Base-by-base conservation (phyloP, 257 asterid species). In the Solanum sejunctum region DNA sequence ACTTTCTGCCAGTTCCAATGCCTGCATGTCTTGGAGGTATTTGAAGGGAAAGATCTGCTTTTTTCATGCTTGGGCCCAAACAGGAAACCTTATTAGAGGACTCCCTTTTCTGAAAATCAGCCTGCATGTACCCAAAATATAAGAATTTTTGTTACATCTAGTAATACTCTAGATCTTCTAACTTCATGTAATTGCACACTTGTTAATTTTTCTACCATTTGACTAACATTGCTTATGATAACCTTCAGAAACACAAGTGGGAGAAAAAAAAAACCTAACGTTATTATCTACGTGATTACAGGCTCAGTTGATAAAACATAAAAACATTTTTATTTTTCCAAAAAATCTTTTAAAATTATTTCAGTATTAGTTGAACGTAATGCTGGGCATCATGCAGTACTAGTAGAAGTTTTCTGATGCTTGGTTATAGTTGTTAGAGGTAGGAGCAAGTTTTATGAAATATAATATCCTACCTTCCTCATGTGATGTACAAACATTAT, bases 11-110 rank as follows among this genome's bases (percentile, higher is more conserved):
- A 83, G 20, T 86, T 39, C 90, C 87, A 41, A 89, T 81, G 13
- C 85, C 89, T 3, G 66, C 26, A 8, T 90, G 90, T 55, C 91
- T 93, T 73, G 96, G 95, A 85, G 98, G 98, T 84, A 95, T 88
- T 80, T 93, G 93, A 86, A 96, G 98, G 81, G 93, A 88, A 73
- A 93, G 89, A 82, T 93, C 97, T 5, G 90, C 55, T 75, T 64
- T 84, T 75, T 87, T 73, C 72, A 88, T 52, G 87, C 85, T 88
- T 71, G 88, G 66, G 45, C 86, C 92, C 70, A 92, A 61, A 80
- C 82, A 84, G n/a, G 58, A 72, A 56, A 81, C 86, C 58, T 61
- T 84, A 85, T 84, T 80, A 12, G 71, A 75, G 69, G 90, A 82
- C 18, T 84, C 90, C 57, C 58, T 85, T 47, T 84, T 64, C 32